Conservation (phyloP, 2,329 filamentous ascomycete species). For the Aspergillus costaricaensis region DNA sequence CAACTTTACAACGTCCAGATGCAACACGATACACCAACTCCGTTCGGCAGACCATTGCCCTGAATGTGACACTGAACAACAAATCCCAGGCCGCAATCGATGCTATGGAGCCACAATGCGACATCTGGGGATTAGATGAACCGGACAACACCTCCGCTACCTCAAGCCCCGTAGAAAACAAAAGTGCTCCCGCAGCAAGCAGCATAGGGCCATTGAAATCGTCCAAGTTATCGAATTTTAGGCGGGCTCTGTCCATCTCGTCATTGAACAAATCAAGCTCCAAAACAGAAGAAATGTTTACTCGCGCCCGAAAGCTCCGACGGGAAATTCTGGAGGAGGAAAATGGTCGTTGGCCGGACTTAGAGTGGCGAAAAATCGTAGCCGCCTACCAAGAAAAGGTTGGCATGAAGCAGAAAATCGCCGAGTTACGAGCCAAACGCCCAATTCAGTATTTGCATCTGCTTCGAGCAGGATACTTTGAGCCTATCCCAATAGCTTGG, state of each 20-base stretch:
- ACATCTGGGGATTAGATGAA: slow-evolving; percentile 6
- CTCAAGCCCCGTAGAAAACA: background rate
- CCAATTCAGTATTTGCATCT: slow-evolving; percentile 6
- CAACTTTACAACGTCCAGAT: background rate
- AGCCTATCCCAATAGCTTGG: slow-evolving; percentile 5
- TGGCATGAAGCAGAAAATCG: background rate
- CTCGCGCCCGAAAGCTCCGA: background rate
- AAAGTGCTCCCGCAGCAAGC: background rate
- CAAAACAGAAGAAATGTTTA: background rate
- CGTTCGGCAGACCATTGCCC: background rate
- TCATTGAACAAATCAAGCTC: background rate
- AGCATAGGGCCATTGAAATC: background rate
- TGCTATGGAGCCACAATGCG: background rate
- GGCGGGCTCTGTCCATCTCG: background rate
- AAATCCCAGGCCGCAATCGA: background rate
- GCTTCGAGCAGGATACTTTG: slow-evolving; percentile 10
- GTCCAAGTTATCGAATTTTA: background rate
- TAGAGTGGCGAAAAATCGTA: background rate
- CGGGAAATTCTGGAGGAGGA: background rate
- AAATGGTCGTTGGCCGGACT: slow-evolving; percentile 4
- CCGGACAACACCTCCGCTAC: background rate
- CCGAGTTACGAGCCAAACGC: background rate
- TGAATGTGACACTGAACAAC: background rate
- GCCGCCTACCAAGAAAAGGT: slow-evolving; percentile 1
- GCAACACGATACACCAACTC: background rate